Evolutionary conservation across 306 rosid species (phyloP).

Genomic region (Lagenaria siceraria): DNA sequence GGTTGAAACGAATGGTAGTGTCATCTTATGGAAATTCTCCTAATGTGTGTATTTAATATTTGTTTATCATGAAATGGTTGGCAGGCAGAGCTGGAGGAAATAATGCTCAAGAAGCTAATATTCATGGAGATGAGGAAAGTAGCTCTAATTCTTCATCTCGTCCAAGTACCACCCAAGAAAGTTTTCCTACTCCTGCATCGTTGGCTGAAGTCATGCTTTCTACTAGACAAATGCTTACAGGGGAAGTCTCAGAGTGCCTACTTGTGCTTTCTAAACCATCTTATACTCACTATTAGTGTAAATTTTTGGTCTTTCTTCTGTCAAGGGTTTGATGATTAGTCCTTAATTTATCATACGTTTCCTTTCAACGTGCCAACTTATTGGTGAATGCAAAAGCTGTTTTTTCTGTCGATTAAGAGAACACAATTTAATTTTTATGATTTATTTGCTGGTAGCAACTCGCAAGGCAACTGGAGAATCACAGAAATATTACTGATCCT

Average conservation of each 20-base stretch:
- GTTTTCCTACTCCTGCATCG: conserved; percentile 62
- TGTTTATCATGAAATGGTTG: conserved; percentile 9
- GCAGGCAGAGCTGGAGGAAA: conserved; percentile 57
- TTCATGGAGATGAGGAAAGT: conserved; percentile 29
- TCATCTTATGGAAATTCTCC: conserved; percentile 3
- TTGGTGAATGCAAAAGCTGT: conserved; percentile 7
- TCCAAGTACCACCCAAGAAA: conserved; percentile 31
- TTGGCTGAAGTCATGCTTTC: conserved; percentile 85
- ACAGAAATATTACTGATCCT: conserved; percentile 55
- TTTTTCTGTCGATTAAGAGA: conserved; percentile 11
- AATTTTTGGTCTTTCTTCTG: not conserved
- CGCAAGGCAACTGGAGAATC: conserved; percentile 70
- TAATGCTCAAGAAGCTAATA: conserved; percentile 30
- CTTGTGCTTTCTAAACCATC: conserved; percentile 39
- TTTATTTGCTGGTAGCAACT: conserved; percentile 48
- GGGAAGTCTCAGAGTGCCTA: conserved; percentile 64
- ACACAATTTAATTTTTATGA: conserved; percentile 12
- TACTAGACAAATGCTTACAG: conserved; percentile 51
- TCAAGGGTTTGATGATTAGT: not conserved
- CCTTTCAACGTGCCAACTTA: not conserved
- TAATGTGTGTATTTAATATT: not conserved
- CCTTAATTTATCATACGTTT: not conserved
- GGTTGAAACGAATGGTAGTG: conserved; percentile 1
- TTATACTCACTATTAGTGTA: conserved; percentile 1
- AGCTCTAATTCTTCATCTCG: conserved; percentile 30